These are phyloP conservation scores for Rhododendron griersonianum DNA, from an alignment of 148 eudicot species.

Conservation along the genomic window DNA sequence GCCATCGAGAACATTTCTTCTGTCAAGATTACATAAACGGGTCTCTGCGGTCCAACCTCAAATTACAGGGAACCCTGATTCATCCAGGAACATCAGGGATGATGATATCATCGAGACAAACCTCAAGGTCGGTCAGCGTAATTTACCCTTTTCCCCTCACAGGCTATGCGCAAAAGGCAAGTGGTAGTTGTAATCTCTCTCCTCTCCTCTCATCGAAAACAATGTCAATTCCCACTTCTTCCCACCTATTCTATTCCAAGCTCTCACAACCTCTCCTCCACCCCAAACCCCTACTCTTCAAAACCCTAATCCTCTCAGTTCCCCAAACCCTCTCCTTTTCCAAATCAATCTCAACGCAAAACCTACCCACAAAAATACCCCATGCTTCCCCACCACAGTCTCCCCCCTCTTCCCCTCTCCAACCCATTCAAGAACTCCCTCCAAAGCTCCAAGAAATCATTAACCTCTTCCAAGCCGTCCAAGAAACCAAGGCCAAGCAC, in stretches of 20 bases:
- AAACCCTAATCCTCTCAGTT: constrained; percentile 22
- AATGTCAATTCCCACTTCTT: constrained; percentile 47
- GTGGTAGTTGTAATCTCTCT: not conserved
- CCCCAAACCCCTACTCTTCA: constrained; percentile 21
- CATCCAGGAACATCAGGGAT: not conserved
- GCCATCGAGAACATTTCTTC: too few relatives aligned
- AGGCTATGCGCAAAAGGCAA: not conserved
- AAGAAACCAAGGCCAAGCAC: constrained; percentile 78
- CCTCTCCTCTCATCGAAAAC: not conserved
- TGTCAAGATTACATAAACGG: too few relatives aligned
- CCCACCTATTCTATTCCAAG: constrained; percentile 27
- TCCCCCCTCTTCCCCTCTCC: constrained; percentile 32
- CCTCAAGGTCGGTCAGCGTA: not conserved
- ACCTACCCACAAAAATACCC: constrained; percentile 39
- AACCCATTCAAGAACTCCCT: constrained; percentile 67
- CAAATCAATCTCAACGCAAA: constrained; percentile 56
- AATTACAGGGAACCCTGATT: too few relatives aligned
- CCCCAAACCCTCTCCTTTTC: constrained; percentile 21
- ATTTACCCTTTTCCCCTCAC: not conserved
- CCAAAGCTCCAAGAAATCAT: constrained; percentile 83
- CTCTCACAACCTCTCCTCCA: constrained; percentile 31
- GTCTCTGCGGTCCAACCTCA: too few relatives aligned
- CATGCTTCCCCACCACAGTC: constrained; percentile 28
- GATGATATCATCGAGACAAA: not conserved
- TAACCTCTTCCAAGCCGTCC: constrained; percentile 60